Percentiles rank a stretch among this genome's conserved stretches.
These are phyloP conservation scores for Eucalyptus tenuipes DNA, from an alignment of 345 rosid species.

Conservation along the genomic window DNA sequence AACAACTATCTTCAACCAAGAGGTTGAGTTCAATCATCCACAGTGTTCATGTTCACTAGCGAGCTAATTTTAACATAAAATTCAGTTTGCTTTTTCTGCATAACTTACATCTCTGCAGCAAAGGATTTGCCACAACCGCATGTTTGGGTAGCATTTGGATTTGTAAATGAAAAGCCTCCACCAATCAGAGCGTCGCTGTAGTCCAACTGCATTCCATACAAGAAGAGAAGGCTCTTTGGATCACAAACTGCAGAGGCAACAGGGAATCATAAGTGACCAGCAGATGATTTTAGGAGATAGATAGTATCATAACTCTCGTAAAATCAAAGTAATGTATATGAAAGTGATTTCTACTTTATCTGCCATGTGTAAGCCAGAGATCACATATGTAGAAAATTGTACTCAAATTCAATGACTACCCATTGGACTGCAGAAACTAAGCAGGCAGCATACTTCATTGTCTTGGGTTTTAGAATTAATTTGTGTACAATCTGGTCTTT, in stretches of 20 bases:
- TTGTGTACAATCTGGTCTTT: not conserved
- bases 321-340: not conserved
- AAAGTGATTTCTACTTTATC: not conserved
- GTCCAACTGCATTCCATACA: constrained; percentile 95
- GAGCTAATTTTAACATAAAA: not conserved
- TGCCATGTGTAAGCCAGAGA: not conserved
- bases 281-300: not conserved
- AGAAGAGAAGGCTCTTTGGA: constrained; percentile 94
- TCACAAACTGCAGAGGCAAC: constrained; percentile 70
- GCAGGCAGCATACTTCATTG: not conserved
- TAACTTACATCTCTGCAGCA: constrained; percentile 18
- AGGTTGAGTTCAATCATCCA: not conserved
- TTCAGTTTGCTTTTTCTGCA: not conserved
- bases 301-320: not conserved
- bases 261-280: not conserved
- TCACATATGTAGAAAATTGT: not conserved
- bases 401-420: not conserved
- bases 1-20: not conserved
- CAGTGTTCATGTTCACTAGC: not conserved
- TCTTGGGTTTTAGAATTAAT: not conserved
- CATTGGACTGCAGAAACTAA: not conserved
- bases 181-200: constrained; percentile 93
- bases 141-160: constrained; percentile 90
- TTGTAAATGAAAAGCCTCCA: constrained; percentile 91
- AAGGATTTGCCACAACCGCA: constrained; percentile 53